Evolutionary conservation across 2,329 filamentous ascomycete species (phyloP).

Genomic region (Colletotrichum kahawae): DNA sequence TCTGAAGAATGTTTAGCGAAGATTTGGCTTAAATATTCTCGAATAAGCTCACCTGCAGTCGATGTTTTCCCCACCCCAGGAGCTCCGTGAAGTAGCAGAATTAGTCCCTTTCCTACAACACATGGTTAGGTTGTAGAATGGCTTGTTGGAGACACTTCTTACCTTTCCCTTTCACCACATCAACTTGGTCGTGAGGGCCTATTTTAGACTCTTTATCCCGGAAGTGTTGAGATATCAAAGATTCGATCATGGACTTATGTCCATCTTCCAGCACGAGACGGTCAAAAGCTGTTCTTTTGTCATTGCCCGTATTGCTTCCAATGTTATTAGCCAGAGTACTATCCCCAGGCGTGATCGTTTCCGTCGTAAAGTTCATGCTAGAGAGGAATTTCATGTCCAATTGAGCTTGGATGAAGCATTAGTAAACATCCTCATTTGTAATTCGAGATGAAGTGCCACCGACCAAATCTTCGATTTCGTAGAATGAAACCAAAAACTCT

Average conservation of each 20-base stretch:
- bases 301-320: neutral
- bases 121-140: neutral
- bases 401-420: neutral
- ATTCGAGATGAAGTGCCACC: neutral
- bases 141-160: fast-evolving
- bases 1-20: neutral
- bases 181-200: neutral
- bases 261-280: neutral
- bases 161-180: neutral
- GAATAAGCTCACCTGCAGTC: neutral
- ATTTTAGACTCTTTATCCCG: neutral
- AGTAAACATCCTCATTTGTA: fast-evolving
- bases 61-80: neutral
- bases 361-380: neutral
- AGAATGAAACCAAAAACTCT: neutral
- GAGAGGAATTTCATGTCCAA: neutral
- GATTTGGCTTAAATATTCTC: no score
- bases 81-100: neutral
- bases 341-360: neutral
- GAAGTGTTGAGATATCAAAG: neutral
- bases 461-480: neutral
- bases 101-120: neutral
- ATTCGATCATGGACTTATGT: neutral
- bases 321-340: neutral
- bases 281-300: neutral